Evolutionary conservation across 805 yeast genomes (phyloP).

Genomic region (Yarrowia sp.): DNA sequence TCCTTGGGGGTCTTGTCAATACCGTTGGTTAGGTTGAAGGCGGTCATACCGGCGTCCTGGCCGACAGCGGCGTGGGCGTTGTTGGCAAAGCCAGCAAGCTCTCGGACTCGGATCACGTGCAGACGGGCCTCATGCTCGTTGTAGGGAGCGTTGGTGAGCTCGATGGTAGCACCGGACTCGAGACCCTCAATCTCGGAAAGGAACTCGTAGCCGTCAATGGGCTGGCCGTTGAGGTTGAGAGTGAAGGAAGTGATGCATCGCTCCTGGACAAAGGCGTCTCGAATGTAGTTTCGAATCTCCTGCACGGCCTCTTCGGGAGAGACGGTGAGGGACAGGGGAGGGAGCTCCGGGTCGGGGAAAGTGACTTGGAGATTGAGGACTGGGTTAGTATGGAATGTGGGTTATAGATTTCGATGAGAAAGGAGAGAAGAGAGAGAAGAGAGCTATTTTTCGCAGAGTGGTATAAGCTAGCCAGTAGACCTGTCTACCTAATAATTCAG

Average conservation of each 20-base stretch:
- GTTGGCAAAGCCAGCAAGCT: conserved; percentile 49
- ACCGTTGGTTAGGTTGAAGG: conserved; percentile 38
- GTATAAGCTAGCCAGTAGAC: no score
- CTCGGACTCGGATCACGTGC: conserved; percentile 64
- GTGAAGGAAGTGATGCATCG: conserved; percentile 59
- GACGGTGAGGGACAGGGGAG: conserved; percentile 29
- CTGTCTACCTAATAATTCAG: no score
- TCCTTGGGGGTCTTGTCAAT: conserved; percentile 32
- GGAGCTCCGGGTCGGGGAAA: conserved; percentile 17
- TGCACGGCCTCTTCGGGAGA: conserved; percentile 47
- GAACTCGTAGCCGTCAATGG: conserved; percentile 39
- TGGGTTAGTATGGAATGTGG: conserved; percentile 5
- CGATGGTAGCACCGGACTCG: conserved; percentile 42
- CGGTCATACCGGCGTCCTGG: conserved; percentile 49
- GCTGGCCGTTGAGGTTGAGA: conserved; percentile 42
- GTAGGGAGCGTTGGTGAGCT: conserved; percentile 54
- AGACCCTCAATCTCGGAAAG: conserved; percentile 36
- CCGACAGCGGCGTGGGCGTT: conserved; percentile 41
- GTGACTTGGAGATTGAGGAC: conserved; percentile 21
- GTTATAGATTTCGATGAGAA: no score
- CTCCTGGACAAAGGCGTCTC: conserved; percentile 53
- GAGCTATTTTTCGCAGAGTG: no score
- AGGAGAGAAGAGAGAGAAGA: no score
- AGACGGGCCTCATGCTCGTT: conserved; percentile 56
- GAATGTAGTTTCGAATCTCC: conserved; percentile 57